Evolutionary conservation across 257 asterid species (phyloP), one percentile per base, ranked within the genome.

Genomic region (Solanum paucissectum): DNA sequence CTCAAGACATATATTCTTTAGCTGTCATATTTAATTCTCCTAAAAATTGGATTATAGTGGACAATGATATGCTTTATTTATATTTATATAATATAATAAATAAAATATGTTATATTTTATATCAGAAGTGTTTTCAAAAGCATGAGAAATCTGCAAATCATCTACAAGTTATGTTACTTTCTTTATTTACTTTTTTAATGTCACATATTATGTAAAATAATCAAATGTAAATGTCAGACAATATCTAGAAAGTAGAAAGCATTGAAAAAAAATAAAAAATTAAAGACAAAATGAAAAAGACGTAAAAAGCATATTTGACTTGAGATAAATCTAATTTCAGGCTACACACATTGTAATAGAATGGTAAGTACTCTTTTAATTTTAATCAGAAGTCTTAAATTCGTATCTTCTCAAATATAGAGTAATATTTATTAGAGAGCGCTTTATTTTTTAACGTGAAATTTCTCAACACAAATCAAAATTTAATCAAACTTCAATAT

Each of bases 351-450:
- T 52, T 18, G 9, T 52, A 4, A 18, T 52, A 1, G 0, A 52
- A 4, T 16, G 1, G 0, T 6, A 52, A 52, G 4, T 18, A 52
- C 0, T 52, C 1, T 16, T 52, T 16, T 2, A 52, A 16, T 52
- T 2, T 55, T 55, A 55, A 18, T 20, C 0, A 3, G 0, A 55
- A 6, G 0, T 7, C 2, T 55, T 0, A 0, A 20, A 1, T 7
- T 55, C 0, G 0, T 0, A 0, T 18, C 64, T 20, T 55, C 0
- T 55, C 4, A 7, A 0, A 2, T 55, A 55, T 2, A 20, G 0
- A 20, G 0, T 20, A 6, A 20, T 6, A 1, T 55, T 18, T 55
- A 3, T 55, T 55, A 55, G 1, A 55, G 20, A 20, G 3, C 20
- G 1, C 3, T 55, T 55, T 20, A 55, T 1, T 2, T 0, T 11